phyloP scores from a whole-genome alignment of 306 rosid genomes.

The Pyrus betulifolia region DNA sequence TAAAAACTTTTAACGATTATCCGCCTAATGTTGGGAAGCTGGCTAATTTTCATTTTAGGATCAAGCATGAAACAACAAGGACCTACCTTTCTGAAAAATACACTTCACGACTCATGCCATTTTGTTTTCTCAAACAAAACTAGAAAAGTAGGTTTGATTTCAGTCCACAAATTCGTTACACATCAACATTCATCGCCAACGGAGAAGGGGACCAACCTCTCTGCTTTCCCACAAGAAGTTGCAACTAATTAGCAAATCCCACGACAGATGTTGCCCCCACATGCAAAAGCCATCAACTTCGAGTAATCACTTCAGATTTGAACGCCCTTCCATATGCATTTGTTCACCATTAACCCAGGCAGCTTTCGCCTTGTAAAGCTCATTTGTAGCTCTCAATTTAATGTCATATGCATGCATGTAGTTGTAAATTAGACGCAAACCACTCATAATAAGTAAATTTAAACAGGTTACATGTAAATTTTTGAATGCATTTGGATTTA shows the following conservation, averaged over 20 bases:
- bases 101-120: neutral
- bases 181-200: neutral
- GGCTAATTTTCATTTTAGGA: neutral
- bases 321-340: neutral
- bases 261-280: neutral
- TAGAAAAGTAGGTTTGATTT: neutral
- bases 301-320: neutral
- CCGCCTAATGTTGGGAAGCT: neutral
- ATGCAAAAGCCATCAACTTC: neutral
- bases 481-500: too few relatives aligned
- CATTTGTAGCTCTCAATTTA: neutral
- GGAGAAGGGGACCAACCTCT: slow-evolving; percentile 1
- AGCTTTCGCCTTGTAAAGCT: neutral
- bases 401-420: too few relatives aligned
- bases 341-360: neutral
- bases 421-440: too few relatives aligned
- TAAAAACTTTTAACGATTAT: too few relatives aligned
- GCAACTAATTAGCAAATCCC: neutral
- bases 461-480: too few relatives aligned
- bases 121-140: neutral
- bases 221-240: neutral
- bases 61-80: neutral
- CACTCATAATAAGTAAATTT: too few relatives aligned
- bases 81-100: neutral
- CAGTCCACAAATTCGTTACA: neutral